Evolutionary conservation across 2,329 filamentous ascomycete species (phyloP), one percentile per base, ranked within the genome.

Genomic region (Cladophialophora bantiana): DNA sequence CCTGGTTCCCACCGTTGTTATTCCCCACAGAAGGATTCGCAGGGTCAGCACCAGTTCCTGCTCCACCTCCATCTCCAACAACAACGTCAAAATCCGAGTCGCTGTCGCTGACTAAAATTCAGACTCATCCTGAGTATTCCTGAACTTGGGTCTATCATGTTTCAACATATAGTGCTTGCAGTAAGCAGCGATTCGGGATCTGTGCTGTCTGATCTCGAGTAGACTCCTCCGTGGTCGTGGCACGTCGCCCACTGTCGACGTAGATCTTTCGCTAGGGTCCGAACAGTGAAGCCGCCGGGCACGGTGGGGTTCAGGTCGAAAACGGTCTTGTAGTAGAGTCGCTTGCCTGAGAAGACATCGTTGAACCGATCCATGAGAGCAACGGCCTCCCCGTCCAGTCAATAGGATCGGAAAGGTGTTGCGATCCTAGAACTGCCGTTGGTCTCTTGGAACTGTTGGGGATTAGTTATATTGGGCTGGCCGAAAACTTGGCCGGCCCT

Each of bases 281-380:
- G 13, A 3, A 35, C 7, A 4, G 1, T 5, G 4, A 26, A 4
- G 15, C 15, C 7, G 34, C 31, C 53, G 20, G 10, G 6, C 7
- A 7, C 36, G 13, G 4, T 12, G 13, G 38, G 7, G n/a, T 15
- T 7, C 13, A 15, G 38, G 3, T 26, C 26, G 18, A 32, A 59
- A 7, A 50, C 35, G 4, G 7, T 15, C 65, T 67, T 67, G 1
- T 20, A 2, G 18, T 57, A 67, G 9, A 13, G 20, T 7, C 40
- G 40, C 40, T 48, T 63, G 52, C 56, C 56, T 3, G 55, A 56
- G 38, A 70, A 70, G 7, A 3, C 42, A 9, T 32, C n/a, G 42
- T 70, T 70, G 55, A 70, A 68, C n/a, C 50, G 48, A 1, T 58
- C 31, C 6, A 53, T 53, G 34, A 65, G 56, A 1, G 61, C 40